phyloP scores from a whole-genome alignment of 169 alveolate species.

The Plasmodium adleri region DNA sequence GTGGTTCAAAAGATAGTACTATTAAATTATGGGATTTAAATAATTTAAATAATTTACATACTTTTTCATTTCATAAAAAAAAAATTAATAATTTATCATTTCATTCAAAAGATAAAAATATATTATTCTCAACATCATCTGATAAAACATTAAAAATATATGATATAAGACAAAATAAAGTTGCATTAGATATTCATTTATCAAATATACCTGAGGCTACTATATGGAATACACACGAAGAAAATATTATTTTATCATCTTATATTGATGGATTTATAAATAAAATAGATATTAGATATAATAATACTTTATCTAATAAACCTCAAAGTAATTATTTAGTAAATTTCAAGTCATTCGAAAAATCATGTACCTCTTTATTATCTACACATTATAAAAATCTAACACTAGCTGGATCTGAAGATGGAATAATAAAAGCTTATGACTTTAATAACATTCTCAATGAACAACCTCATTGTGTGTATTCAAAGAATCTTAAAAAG shows the following conservation, averaged over 20 bases:
- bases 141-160: slow-evolving; percentile 66
- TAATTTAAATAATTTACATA: slow-evolving; percentile 7
- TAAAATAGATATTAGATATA: slow-evolving; percentile 35
- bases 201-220: slow-evolving; percentile 45
- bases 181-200: slow-evolving; percentile 24
- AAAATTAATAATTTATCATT: slow-evolving; percentile 38
- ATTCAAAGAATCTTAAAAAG: slow-evolving; percentile 31
- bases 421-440: slow-evolving; percentile 35
- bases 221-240: slow-evolving; percentile 34
- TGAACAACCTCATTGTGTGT: slow-evolving; percentile 14
- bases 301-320: slow-evolving; percentile 4
- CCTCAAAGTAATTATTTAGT: neutral
- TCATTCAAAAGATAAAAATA: slow-evolving; percentile 27
- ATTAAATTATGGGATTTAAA: slow-evolving; percentile 60
- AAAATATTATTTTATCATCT: slow-evolving; percentile 12
- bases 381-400: slow-evolving; percentile 30
- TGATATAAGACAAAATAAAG: slow-evolving; percentile 45
- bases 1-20: slow-evolving; percentile 65
- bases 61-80: slow-evolving; percentile 45
- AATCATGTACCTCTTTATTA: slow-evolving; percentile 35
- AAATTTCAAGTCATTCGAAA: slow-evolving; percentile 43
- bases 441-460: slow-evolving; percentile 20
- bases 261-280: slow-evolving; percentile 48
- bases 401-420: slow-evolving; percentile 61
- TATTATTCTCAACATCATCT: slow-evolving; percentile 31